Evolutionary conservation across 2,329 filamentous ascomycete species (phyloP), one percentile per base, ranked within the genome.

Genomic region (Alternaria sp.): DNA sequence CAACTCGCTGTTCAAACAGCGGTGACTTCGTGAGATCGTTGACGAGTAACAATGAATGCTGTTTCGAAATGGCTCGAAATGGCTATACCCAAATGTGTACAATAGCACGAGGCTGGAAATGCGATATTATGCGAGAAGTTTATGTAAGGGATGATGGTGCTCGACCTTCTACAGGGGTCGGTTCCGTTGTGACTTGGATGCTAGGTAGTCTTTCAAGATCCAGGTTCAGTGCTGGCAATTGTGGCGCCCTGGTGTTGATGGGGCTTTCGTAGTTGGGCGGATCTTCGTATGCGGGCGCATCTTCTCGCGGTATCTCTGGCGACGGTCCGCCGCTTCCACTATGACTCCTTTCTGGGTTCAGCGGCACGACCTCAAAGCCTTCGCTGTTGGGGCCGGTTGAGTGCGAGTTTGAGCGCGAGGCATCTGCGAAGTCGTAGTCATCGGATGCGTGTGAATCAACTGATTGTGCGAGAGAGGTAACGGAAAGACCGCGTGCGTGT

Each of bases 251-350:
- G 4, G 70, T 76, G 32, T 61, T 59, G 8, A 77, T 59, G 14
- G 82, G 82, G 43, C 80, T 82, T 36, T 79, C 78, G 56, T 84
- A 84, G 5, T 80, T 81, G 18, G 82, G 82, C n/a, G 82, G 81
- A 46, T 84, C 80, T 61, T 83, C 81, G 43, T 80, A 80, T n/a
- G 74, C 71, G 1, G 78, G 78, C 3, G 78, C 78, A 1, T 75
- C 67, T 54, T 75, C 75, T 22, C 46, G 46, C 3, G 75, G 74
- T 16, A 77, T 66, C 0, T 75, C 72, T 8, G 71, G 66, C 5
- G 63, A 59, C 11, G 66, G 66, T 11, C 61, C 67, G 46, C 61
- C 59, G 64, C 70, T 75, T 48, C 57, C 64, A 44, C 68, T 72
- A 38, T 67, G 44, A 24, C 80, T 80, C 18, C 76, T 72, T n/a